Conservation (phyloP, 495 filamentous ascomycete genomes). For the Saxophila tyrrhenica region DNA sequence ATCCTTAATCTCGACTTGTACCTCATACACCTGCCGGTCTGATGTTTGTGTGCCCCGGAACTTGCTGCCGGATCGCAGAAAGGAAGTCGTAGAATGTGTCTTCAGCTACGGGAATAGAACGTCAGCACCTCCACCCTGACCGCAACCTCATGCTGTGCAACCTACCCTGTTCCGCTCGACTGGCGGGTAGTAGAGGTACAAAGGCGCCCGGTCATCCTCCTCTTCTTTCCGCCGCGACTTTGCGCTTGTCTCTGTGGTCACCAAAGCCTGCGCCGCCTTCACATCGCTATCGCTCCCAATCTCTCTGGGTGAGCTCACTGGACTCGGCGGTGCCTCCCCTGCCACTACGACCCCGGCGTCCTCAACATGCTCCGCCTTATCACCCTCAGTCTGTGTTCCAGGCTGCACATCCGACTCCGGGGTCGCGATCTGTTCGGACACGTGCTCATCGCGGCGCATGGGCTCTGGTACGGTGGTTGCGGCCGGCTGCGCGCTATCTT, state of each 20-base stretch:
- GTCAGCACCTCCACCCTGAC: constrained; percentile 6
- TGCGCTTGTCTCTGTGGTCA: neutral
- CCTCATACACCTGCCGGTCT: constrained; percentile 80
- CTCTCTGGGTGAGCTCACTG: constrained; percentile 23
- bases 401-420: constrained; percentile 5
- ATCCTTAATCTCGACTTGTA: constrained; percentile 93
- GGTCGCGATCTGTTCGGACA: constrained; percentile 2
- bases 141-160: neutral
- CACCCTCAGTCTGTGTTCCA: constrained; percentile 1
- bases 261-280: constrained; percentile 5
- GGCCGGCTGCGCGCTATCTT: neutral
- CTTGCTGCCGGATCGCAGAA: constrained; percentile 73
- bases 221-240: neutral
- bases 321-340: constrained; percentile 22
- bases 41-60: constrained; percentile 89
- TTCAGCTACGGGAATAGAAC: constrained; percentile 36
- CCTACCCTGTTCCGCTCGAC: constrained; percentile 8
- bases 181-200: constrained; percentile 8
- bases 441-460: constrained; percentile 2
- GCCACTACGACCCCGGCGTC: constrained; percentile 19
- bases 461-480: neutral
- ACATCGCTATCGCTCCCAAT: constrained; percentile 15
- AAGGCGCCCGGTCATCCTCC: neutral
- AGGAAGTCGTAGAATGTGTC: constrained; percentile 61
- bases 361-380: constrained; percentile 17